Conservation (phyloP, 768 basidiomycete species). For the Floccularia luteovirens region DNA sequence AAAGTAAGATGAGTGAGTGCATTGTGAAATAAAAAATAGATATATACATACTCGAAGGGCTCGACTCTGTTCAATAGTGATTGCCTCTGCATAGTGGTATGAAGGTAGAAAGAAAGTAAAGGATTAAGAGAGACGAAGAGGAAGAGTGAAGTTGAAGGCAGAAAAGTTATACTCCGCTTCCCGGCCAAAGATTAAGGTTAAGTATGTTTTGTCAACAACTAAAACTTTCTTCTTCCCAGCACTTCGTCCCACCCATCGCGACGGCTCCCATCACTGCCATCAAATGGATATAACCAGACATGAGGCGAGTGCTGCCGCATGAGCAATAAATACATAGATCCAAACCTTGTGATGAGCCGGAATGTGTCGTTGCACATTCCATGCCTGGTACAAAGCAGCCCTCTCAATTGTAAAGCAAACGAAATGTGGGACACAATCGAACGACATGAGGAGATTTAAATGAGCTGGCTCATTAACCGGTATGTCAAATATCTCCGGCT, state of each 20-base stretch:
- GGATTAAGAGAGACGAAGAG: background rate
- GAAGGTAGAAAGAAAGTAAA: background rate
- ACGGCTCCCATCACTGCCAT: background rate
- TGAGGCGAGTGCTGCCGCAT: no score
- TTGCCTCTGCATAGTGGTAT: background rate
- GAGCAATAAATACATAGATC: no score
- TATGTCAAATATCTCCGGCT: background rate
- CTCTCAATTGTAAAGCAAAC: no score
- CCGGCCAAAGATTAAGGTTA: background rate
- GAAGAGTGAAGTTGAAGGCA: background rate
- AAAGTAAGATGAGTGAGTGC: conserved; percentile 1
- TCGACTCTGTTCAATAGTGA: conserved; percentile 22
- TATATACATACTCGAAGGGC: conserved; percentile 23
- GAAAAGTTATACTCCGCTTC: background rate
- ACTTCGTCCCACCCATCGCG: background rate
- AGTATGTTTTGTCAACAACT: background rate
- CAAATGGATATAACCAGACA: background rate
- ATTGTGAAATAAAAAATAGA: background rate
- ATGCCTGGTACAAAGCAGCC: no score
- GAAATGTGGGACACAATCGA: no score
- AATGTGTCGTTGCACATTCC: no score
- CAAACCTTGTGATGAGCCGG: no score
- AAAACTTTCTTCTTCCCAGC: background rate
- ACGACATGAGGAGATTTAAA: no score
- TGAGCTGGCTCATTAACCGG: background rate